Base-by-base conservation (phyloP, 2,329 filamentous ascomycete genomes). In the Zalaria sp. region DNA sequence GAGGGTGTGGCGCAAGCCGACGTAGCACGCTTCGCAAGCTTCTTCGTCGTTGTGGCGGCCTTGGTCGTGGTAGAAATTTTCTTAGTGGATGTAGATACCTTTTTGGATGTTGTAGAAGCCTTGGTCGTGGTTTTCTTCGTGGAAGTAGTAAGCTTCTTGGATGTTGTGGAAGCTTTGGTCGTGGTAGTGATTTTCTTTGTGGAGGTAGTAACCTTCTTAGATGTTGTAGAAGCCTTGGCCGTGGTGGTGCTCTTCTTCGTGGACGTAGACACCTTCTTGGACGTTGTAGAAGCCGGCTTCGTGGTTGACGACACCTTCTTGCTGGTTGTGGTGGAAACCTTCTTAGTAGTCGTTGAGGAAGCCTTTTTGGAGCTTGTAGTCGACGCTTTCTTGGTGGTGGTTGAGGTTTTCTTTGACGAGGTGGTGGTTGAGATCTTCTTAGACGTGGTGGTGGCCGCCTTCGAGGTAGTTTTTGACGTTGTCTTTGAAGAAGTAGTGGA, bases 1-100 rank as follows among this genome's bases (percentile, higher is more conserved):
- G 40, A 37, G 5, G 38, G 32, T n/a, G 29, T 7, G 7, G 29
- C 7, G 29, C 7, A 7, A n/a, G 29, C 7, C 7, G 29, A 32
- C 18, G 42, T 28, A 9, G 42, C 42, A 35, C 42, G 42, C 29
- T 43, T 43, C 27, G 35, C 34, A 32, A 32, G 7, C 29, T 7
- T 7, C 38, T 43, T 43, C 8, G 42, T 28, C 3, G 42, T 36
- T 9, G 35, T 9, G 10, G 35, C 7, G 7, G 10, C 25, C 18
- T 36, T 36, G 7, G 18, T 18, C 27, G 25, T 37, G 5, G 42
- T 25, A 38, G 36, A 25, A 25, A 2, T 6, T 34, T 43, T 43
- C 9, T 28, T 37, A n/a, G 38, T 40, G 2, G 42, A 40, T 9
- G 35, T 7, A n/a, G 8, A 8, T n/a, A 8, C n/a, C 11, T 8